These are phyloP conservation scores for Dillenia suffruticosa DNA, from an alignment of 164 flowering plant species.

Conservation along the genomic window DNA sequence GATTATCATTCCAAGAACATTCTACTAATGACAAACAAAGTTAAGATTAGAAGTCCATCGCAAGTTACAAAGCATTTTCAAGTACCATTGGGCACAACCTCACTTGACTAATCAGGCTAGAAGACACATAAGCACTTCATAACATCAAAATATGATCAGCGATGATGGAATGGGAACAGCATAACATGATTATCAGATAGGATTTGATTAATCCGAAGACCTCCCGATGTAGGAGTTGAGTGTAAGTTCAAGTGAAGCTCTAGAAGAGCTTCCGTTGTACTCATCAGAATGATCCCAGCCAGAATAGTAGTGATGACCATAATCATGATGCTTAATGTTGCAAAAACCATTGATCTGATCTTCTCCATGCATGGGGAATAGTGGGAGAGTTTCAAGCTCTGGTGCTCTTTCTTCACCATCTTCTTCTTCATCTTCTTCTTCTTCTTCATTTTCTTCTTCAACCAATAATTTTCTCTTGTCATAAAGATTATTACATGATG, in stretches of 20 bases:
- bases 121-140: too few relatives aligned
- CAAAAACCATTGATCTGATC: slow-evolving; percentile 21
- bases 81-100: too few relatives aligned
- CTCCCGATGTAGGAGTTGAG: slow-evolving; percentile 48
- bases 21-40: too few relatives aligned
- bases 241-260: slow-evolving; percentile 72
- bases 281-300: slow-evolving; percentile 28
- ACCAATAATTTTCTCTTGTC: slow-evolving; percentile 18
- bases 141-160: neutral
- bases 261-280: slow-evolving; percentile 7
- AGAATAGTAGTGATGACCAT: slow-evolving; percentile 14
- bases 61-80: too few relatives aligned
- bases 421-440: slow-evolving; percentile 22
- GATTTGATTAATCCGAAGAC: slow-evolving; percentile 11
- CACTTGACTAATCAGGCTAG: too few relatives aligned
- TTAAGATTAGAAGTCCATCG: too few relatives aligned
- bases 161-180: neutral
- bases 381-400: slow-evolving; percentile 71
- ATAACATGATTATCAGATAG: neutral
- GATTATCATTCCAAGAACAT: too few relatives aligned
- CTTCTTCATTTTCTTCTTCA: slow-evolving; percentile 19
- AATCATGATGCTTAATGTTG: slow-evolving; percentile 12
- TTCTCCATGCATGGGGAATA: slow-evolving; percentile 76
- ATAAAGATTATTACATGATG: slow-evolving; percentile 25
- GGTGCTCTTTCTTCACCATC: slow-evolving; percentile 11